Conservation (phyloP, 768 basidiomycete genomes). For the Suillus subaureus region DNA sequence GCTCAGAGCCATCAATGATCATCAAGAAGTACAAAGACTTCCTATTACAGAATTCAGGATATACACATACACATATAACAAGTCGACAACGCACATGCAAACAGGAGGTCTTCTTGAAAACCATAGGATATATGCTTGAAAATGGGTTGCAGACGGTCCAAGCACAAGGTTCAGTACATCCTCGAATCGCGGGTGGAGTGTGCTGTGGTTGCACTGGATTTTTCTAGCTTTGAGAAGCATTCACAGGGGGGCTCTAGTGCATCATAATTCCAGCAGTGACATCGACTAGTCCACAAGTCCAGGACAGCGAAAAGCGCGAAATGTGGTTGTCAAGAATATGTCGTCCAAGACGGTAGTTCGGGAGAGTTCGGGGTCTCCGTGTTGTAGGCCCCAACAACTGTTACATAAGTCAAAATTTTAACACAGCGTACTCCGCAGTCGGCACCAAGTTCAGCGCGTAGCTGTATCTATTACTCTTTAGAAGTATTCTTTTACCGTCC, state of each 20-base stretch:
- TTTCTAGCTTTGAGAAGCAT: not conserved
- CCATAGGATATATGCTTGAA: constrained; percentile 5
- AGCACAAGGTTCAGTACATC: constrained; percentile 17
- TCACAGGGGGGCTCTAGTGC: not conserved
- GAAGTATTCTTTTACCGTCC: not conserved
- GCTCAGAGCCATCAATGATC: not conserved
- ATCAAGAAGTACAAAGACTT: constrained; percentile 4
- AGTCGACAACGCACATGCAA: not conserved
- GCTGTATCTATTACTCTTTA: not conserved
- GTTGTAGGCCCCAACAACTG: constrained; percentile 1
- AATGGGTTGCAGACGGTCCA: not conserved
- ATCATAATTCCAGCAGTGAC: not conserved
- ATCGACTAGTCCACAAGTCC: not conserved
- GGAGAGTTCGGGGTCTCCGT: constrained; percentile 2
- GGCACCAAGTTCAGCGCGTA: not conserved
- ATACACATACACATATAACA: not conserved
- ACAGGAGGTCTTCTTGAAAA: not conserved
- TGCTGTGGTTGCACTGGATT: not conserved
- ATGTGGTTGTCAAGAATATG: not conserved
- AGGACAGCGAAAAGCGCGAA: not conserved
- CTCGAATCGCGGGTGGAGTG: not conserved
- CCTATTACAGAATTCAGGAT: constrained; percentile 1
- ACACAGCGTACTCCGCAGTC: constrained; percentile 2
- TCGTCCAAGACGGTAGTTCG: not conserved
- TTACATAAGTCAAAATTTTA: not conserved